Evolutionary conservation across 2,329 filamentous ascomycete genomes (phyloP).

Genomic region (Penicillium frequentans): DNA sequence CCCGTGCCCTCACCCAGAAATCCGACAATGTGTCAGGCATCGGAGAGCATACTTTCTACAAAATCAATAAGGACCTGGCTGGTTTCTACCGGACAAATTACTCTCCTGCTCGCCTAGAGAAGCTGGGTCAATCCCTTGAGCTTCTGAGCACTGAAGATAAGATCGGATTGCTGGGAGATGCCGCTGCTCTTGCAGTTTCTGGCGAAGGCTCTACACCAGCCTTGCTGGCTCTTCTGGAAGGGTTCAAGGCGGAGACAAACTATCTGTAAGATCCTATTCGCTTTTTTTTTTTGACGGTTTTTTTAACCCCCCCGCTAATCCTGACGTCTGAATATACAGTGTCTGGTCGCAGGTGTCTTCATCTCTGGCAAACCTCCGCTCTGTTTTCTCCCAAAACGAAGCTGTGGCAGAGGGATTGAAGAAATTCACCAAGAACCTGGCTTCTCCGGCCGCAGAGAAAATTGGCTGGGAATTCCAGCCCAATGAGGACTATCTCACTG

Average conservation of each 20-base stretch:
- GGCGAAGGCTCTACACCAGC: slow-evolving; percentile 80
- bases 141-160: slow-evolving; percentile 82
- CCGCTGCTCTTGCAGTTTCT: slow-evolving; percentile 82
- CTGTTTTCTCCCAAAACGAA: slow-evolving; percentile 79
- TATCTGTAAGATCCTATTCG: slow-evolving; percentile 59
- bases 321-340: slow-evolving; percentile 32
- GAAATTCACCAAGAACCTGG: slow-evolving; percentile 75
- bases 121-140: slow-evolving; percentile 74
- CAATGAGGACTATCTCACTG: slow-evolving; percentile 76
- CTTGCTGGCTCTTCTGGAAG: slow-evolving; percentile 78
- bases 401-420: slow-evolving; percentile 70
- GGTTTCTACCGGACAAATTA: slow-evolving; percentile 95
- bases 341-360: slow-evolving; percentile 86
- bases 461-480: slow-evolving; percentile 83
- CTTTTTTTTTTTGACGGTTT: not conserved
- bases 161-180: slow-evolving; percentile 88
- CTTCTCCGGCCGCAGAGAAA: slow-evolving; percentile 71
- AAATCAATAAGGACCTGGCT: slow-evolving; percentile 85
- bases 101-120: slow-evolving; percentile 75
- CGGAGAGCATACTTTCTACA: slow-evolving; percentile 82
- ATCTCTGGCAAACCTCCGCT: slow-evolving; percentile 73
- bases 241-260: slow-evolving; percentile 78
- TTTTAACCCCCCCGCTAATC: not conserved
- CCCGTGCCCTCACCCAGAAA: slow-evolving; percentile 71
- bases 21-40: slow-evolving; percentile 66